Evolutionary conservation across 306 rosid species (phyloP).

Genomic region (Rosa lucieae): DNA sequence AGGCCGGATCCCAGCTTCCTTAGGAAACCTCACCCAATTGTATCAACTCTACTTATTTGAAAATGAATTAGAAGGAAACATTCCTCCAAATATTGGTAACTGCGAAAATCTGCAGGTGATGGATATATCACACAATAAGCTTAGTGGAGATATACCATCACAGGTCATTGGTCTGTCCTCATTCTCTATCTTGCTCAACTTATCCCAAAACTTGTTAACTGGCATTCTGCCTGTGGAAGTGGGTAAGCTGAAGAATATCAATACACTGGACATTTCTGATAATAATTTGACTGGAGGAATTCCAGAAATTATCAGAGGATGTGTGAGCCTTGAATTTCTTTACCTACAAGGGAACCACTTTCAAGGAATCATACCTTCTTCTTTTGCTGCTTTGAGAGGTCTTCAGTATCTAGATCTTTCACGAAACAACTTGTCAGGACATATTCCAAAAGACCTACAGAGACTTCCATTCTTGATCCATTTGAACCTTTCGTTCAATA

Average conservation of each 20-base stretch:
- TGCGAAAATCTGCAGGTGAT: conserved; percentile 5
- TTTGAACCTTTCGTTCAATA: conserved; percentile 45
- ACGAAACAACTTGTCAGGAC: conserved; percentile 28
- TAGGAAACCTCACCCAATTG: conserved; percentile 36
- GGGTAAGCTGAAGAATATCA: conserved; percentile 10
- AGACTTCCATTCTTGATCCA: not conserved
- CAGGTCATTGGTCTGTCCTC: conserved; percentile 16
- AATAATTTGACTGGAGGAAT: conserved; percentile 31
- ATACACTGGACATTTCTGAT: conserved; percentile 20
- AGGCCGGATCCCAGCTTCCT: conserved; percentile 20
- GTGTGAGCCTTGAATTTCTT: conserved; percentile 29
- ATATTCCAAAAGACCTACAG: conserved; percentile 31
- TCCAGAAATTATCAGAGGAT: conserved; percentile 32
- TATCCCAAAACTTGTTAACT: conserved; percentile 33
- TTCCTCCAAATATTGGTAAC: conserved; percentile 29
- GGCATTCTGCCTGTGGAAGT: conserved; percentile 26
- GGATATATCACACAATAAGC: conserved; percentile 5
- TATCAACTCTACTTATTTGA: not conserved
- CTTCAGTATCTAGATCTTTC: conserved; percentile 35
- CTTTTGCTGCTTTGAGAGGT: conserved; percentile 31
- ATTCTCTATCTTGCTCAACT: conserved; percentile 15
- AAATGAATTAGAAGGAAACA: conserved; percentile 34
- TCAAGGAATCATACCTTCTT: conserved; percentile 32
- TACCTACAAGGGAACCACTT: conserved; percentile 29
- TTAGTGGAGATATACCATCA: conserved; percentile 33